Evolutionary conservation across 768 basidiomycete genomes (phyloP).

Genomic region (Suillus spraguei): DNA sequence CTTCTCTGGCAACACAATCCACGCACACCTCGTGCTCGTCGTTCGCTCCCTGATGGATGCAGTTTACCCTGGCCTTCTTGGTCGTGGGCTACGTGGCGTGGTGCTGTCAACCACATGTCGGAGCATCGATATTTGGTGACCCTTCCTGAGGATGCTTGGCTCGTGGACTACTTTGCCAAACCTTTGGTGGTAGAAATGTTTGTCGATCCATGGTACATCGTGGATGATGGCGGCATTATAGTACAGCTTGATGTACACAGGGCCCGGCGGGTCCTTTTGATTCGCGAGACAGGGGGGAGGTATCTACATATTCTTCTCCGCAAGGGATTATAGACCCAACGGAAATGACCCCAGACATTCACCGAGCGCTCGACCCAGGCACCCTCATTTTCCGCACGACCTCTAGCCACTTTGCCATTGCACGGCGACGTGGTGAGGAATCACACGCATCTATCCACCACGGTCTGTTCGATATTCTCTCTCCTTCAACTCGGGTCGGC

Average conservation of each 20-base stretch:
- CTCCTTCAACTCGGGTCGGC: slow-evolving; percentile 12
- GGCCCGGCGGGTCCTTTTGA: slow-evolving; percentile 1
- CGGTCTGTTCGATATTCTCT: slow-evolving; percentile 19
- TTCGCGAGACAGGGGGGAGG: neutral
- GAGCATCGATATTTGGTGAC: slow-evolving; percentile 7
- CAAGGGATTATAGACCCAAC: slow-evolving; percentile 4
- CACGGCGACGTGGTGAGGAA: slow-evolving; percentile 10
- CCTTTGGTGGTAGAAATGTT: slow-evolving; percentile 20
- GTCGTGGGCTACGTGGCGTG: slow-evolving; percentile 29
- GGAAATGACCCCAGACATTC: neutral
- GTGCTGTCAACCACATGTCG: slow-evolving; percentile 15
- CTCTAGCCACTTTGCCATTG: slow-evolving; percentile 14
- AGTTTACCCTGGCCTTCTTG: slow-evolving; percentile 24
- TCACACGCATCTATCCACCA: slow-evolving; percentile 4
- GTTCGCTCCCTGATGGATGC: neutral
- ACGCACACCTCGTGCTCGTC: slow-evolving; percentile 16
- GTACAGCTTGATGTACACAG: slow-evolving; percentile 19
- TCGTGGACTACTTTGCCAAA: neutral
- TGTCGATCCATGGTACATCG: slow-evolving; percentile 19
- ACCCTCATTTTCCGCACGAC: slow-evolving; percentile 29
- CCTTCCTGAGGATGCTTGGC: slow-evolving; percentile 1
- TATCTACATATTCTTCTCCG: slow-evolving; percentile 9
- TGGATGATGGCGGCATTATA: slow-evolving; percentile 15
- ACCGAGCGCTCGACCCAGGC: slow-evolving; percentile 13
- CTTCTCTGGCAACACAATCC: slow-evolving; percentile 27